Base-by-base conservation (phyloP, 192 early-diverging fungal genomes). In the Linnemannia hyalina region DNA sequence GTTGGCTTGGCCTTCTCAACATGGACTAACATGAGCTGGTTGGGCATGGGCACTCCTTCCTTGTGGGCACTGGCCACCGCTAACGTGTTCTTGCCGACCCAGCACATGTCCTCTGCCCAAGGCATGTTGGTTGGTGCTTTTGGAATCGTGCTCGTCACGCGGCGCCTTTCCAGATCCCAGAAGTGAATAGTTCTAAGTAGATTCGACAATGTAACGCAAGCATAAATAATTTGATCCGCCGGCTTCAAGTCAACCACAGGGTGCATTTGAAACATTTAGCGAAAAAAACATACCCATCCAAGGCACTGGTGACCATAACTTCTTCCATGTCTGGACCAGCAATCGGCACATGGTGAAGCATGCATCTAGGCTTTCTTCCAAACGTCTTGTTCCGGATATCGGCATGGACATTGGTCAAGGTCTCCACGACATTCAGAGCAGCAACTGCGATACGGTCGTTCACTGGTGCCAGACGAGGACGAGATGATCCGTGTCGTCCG, bases 81-180 rank as follows among this genome's bases (percentile, higher is more conserved):
- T 26, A 86, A 52, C 3, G 63, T 70, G 63, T 86, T 86, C 47
- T 68, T 41, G 3, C 80, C 78, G 29, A 81, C 84, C 84, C 84
- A 86, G 72, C 84, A 86, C 55, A 86, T 78, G n/a, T 81, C 84
- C 52, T 86, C 84, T 32, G 79, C 72, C 84, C 84, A 86, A 2
- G 84, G 84, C 42, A 78, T 75, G 35, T 78, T 74, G 40, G 81
- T 41, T 2, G 70, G 49, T 13, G 29, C 72, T n/a, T 81, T 72
- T 5, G 75, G 79, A 44, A 86, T 81, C 26, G 79, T 70, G 7
- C 75, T 73, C 15, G 78, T 54, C 16, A 78, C 63, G 13, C 71
- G 60, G 29, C 65, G 73, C 3, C 41, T 70, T 26, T 77, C 76
- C 44, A 86, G 54, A 38, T 86, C 84, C 84, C 84, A 86, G 23